Conservation (phyloP, 2,329 filamentous ascomycete species). For the Exophiala phaeomuriformis region DNA sequence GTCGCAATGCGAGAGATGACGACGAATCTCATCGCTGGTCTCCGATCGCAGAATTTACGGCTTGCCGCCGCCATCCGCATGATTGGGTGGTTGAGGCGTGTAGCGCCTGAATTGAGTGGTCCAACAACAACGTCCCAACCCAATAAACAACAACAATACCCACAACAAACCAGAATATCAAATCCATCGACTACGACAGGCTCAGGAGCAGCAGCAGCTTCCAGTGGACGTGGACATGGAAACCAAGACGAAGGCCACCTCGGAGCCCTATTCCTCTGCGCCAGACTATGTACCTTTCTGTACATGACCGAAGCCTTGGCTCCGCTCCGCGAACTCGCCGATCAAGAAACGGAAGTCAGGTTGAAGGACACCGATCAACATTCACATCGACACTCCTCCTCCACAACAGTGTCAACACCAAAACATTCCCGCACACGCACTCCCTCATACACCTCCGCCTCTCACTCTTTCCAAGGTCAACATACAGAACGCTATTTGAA, state of each 20-base stretch:
- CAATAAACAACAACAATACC: neutral
- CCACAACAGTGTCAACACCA: neutral
- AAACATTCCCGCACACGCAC: neutral
- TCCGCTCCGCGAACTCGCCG: conserved; percentile 78
- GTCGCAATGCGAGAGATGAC: conserved; percentile 84
- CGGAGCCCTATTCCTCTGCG: conserved; percentile 79
- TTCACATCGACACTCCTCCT: too few relatives aligned
- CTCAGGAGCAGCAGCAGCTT: neutral
- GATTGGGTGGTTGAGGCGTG: conserved; percentile 80
- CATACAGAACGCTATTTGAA: conserved; percentile 94
- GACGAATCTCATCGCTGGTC: conserved; percentile 67
- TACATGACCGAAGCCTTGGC: conserved; percentile 74
- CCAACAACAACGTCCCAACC: neutral
- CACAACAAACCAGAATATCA: neutral
- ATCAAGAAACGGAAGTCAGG: conserved; percentile 61
- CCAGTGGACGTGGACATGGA: too few relatives aligned
- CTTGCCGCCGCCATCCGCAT: conserved; percentile 84
- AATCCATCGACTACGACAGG: neutral
- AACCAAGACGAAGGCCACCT: conserved; percentile 56
- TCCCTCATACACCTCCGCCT: too few relatives aligned
- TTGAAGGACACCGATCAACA: conserved; percentile 29
- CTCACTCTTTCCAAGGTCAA: conserved; percentile 51
- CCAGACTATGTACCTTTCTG: conserved; percentile 70
- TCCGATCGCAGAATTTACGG: conserved; percentile 67
- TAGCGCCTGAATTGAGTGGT: conserved; percentile 68